These are phyloP conservation scores for Desmodesmus armatus DNA, from an alignment of 139 green algal species.

Conservation along the genomic window DNA sequence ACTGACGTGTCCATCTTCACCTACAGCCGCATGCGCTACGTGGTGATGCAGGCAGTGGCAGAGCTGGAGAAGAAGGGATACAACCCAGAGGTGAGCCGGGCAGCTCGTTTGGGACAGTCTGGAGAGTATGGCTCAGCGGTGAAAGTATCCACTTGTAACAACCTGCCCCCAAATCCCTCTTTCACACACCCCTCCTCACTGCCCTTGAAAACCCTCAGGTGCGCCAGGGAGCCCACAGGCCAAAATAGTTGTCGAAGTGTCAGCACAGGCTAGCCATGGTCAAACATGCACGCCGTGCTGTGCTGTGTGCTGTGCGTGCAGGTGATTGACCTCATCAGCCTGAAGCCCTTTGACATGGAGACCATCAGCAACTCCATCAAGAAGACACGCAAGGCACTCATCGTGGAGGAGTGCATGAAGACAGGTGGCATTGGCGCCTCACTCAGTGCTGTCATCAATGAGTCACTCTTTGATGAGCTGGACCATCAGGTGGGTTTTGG, in stretches of 20 bases:
- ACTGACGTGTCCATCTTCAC: constrained; percentile 95
- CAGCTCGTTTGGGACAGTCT: not conserved
- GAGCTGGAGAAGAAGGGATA: constrained; percentile 87
- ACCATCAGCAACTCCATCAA: constrained; percentile 90
- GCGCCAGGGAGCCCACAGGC: too few species aligned
- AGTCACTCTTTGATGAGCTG: constrained; percentile 95
- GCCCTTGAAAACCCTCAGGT: too few species aligned
- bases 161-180: too few species aligned
- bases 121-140: too few species aligned
- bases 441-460: constrained; percentile 92
- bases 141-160: too few species aligned
- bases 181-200: too few species aligned
- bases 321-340: constrained; percentile 96
- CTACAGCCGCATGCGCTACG: constrained; percentile 96
- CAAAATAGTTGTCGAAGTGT: not conserved
- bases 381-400: constrained; percentile 91
- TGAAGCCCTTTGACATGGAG: constrained; percentile 98
- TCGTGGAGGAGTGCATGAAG: constrained; percentile 99
- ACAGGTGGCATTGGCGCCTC: constrained; percentile 95
- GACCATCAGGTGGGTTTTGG: constrained; percentile 80
- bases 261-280: not conserved
- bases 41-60: constrained; percentile 82
- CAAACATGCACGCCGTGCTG: not conserved
- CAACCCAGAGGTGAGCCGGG: constrained; percentile 84
- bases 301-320: constrained; percentile 39